Base-by-base conservation (phyloP, 352 stramenopile species). In the Phytophthora fragariae region DNA sequence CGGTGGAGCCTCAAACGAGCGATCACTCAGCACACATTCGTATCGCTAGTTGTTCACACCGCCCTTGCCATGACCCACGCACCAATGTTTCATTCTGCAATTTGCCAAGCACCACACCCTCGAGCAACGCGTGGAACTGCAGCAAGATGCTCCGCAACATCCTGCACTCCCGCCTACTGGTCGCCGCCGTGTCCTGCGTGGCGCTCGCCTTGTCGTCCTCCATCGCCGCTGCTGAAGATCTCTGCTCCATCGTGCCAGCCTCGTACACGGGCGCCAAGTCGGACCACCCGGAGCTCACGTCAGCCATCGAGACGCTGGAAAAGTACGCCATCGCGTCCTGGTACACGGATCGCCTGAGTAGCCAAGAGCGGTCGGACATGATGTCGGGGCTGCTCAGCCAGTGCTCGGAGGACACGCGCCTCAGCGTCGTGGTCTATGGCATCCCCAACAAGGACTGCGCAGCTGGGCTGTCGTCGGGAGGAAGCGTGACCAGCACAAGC, bases 381-480 rank as follows among this genome's bases (percentile, higher is more conserved):
- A 52, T 79, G 17, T 62, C 70, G n/a, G 58, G 39, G 21, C 70
- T 91, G 19, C 61, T 85, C 12, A 64, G 31, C 11, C 53, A 64
- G 31, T 88, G 83, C 46, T 60, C 62, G 0, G 68, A 77, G 24
- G 76, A 77, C 29, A 76, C 72, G 24, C 76, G 82, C 1, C 59
- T 91, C 7, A 86, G 52, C 14, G 67, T 91, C 57, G 82, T 90
- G 9, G 80, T 92, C 21, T 92, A 92, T 60, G 84, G 84, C n/a
- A 72, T 92, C 14, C 84, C 82, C 10, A 80, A 89, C 63, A 90
- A 92, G 65, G 82, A 92, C 67, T 90, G 84, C 50, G 73, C 75
- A 19, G 76, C 72, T 12, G 75, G 77, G 15, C 77, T 84, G 53
- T 91, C 84, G 27, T 74, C 67, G 0, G 62, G 70, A 37, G 73